Conservation (phyloP, 495 filamentous ascomycete genomes). For the Aspergillus egyptiacus region DNA sequence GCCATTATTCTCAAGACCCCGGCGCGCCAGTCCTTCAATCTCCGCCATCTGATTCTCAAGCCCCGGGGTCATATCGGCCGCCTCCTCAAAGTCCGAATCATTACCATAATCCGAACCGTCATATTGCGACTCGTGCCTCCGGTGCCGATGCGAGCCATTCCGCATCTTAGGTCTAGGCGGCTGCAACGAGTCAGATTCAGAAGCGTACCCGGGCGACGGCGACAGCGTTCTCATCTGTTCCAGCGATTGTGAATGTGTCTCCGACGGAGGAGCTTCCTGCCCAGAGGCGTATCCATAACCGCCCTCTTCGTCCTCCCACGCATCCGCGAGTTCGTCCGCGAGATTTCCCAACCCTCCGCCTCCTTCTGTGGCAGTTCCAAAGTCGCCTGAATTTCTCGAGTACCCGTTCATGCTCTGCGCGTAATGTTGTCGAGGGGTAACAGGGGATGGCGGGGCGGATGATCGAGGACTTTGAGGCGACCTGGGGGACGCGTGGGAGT, state of each 20-base stretch:
- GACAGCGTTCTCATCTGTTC: conserved; percentile 26
- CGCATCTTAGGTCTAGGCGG: conserved; percentile 25
- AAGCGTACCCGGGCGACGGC: conserved; percentile 26
- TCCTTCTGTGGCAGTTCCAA: conserved; percentile 32
- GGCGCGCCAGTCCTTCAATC: conserved; percentile 65
- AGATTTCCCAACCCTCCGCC: conserved; percentile 70
- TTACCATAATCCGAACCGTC: conserved; percentile 55
- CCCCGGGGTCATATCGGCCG: conserved; percentile 62
- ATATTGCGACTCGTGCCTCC: conserved; percentile 46
- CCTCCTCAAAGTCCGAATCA: conserved; percentile 67
- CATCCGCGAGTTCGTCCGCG: conserved; percentile 65
- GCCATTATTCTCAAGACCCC: conserved; percentile 67
- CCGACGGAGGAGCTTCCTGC: conserved; percentile 29
- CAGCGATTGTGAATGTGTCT: conserved; percentile 31
- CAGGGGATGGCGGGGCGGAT: conserved; percentile 55
- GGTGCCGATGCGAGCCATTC: conserved; percentile 34
- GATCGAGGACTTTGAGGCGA: conserved; percentile 43
- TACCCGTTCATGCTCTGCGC: conserved; percentile 49
- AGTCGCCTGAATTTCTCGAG: conserved; percentile 38
- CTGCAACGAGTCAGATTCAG: conserved; percentile 25
- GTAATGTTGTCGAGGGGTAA: conserved; percentile 50
- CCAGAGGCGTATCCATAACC: conserved; percentile 40
- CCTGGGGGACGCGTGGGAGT: conserved; percentile 35
- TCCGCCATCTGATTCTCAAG: conserved; percentile 71
- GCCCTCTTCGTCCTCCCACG: conserved; percentile 57